phyloP scores from a whole-genome alignment of 129 eudicot species.

The sunflower (Helianthus annuus) region HanXRQr2.0-SUNRISE NC_035435.2:41008988-41009487 shows the following conservation, averaged over 20 bases:
- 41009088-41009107: too few relatives aligned
- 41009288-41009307: conserved; percentile 61
- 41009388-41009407: conserved; percentile 78
- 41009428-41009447: conserved; percentile 48
- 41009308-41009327: conserved; percentile 58
- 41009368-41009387: conserved; percentile 78
- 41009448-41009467: conserved; percentile 85
- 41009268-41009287: neutral
- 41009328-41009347: conserved; percentile 48
- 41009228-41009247: too few relatives aligned
- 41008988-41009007: too few relatives aligned
- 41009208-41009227: neutral
- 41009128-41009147: too few relatives aligned
- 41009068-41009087: too few relatives aligned
- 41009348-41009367: conserved; percentile 36
- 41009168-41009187: too few relatives aligned
- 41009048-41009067: too few relatives aligned
- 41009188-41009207: too few relatives aligned
- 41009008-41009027: too few relatives aligned
- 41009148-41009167: too few relatives aligned
- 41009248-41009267: neutral
- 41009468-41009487: conserved; percentile 80
- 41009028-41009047: too few relatives aligned
- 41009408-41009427: conserved; percentile 50
- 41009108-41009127: too few relatives aligned